Evolutionary conservation across 164 flowering plant species (phyloP), one percentile per base, ranked within the genome.

Genomic region (Vitis cinerea): DNA sequence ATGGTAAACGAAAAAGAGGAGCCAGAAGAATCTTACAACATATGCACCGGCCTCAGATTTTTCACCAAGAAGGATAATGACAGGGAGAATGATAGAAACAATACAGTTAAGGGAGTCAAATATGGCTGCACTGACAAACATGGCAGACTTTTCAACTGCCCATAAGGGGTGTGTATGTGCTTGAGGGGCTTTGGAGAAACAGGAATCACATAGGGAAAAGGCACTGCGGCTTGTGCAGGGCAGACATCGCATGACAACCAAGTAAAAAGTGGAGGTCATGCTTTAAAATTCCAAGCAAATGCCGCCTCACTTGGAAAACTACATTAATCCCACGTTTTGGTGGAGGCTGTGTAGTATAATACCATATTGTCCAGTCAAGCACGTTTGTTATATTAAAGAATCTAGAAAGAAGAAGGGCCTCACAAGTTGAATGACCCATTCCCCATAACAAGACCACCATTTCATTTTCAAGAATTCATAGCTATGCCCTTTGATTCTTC

Each of bases 361-460:
- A 23, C 55, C 61, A 29, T 79, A 54, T 83, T 72, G 77, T 61
- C 23, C 71, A 71, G 84, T 79, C 80, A 79, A 79, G 75, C 79
- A 84, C 87, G 87, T 76, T 78, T 83, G 79, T 8, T 63, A 10
- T 11, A 7, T 23, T 19, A 68, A 14, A 62, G 65, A 61, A 37
- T 4, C 44, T 64, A 17, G 54, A 63, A 49, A 10, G 16, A 17
- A 49, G 10, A 10, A 49, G 44, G 13, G 15, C 4, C 13, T 12
- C 29, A 23, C 11, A 37, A 44, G 58, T 58, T 44, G 6, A 44
- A 58, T 48, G 63, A 57, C 12, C 31, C 31, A 14, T 17, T 44
- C 1, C 64, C 37, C 13, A 14, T 1, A 2, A 6, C 37, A 3
- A 49, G 2, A 2, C 8, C 44, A 8, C n/a, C 5, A 50, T 55